Evolutionary conservation across 2,329 filamentous ascomycete genomes (phyloP), one percentile per base, ranked within the genome.

Genomic region (Claviceps africana): DNA sequence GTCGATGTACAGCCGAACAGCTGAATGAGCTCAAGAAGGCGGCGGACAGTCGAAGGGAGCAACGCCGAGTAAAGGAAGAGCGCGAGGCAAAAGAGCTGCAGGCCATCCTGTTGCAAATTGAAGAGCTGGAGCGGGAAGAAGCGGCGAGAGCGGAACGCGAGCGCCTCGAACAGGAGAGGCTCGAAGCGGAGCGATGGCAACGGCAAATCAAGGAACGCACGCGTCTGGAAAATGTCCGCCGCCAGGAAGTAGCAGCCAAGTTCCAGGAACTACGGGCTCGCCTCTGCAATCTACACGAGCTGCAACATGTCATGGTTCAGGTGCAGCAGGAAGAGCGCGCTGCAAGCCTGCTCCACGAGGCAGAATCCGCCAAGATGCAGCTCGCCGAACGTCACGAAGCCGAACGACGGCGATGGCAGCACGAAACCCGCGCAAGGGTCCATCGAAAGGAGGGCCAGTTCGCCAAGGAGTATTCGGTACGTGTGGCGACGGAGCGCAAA

Each of bases 1-100:
- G 87, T 62, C 67, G 67, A 2, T 93, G 88, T 63, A 73, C 69
- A 2, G 70, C 73, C 65, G 58, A 66, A 13, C 67, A 78, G 55
- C 67, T 81, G 1, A 48, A 51, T 3, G 58, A 52, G 1, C 54
- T 75, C 39, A 77, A 78, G 53, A 44, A 55, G 1, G 58, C 56
- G 0, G 72, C 70, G 2, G 62, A 56, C 2, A 56, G 47, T 8
- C 65, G 72, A 11, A 65, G 70, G 5, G 57, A 56, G 33, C 60
- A 63, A 53, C 67, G 68, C n/a, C 53, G 55, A 3, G 57, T 57
- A 15, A 62, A 56, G 28, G 70, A 72, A 56, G 63, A 59, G 33
- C 56, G 52, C 44, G 70, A 69, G 19, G 61, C 62, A 4, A 62
- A 64, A 43, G 67, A 69, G 50, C 47, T 69, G 33, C 59, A 64